Conservation (phyloP, 2,329 filamentous ascomycete species). For the Achaetomium macrosporum region DNA sequence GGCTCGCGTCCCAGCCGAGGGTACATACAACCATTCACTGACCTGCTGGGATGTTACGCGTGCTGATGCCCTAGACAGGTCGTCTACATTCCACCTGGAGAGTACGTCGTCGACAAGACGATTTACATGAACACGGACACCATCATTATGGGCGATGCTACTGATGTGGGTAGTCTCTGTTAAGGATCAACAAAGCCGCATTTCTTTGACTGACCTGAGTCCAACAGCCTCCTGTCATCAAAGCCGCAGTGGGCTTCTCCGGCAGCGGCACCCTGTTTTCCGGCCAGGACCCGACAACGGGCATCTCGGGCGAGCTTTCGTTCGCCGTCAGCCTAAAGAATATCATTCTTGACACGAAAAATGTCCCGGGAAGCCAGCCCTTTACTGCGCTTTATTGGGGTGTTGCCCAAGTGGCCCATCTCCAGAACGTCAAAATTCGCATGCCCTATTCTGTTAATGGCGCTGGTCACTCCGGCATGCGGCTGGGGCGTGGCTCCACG, state of each 20-base stretch:
- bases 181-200: not conserved
- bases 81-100: constrained; percentile 40
- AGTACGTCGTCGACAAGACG: constrained; percentile 35
- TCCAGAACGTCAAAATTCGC: constrained; percentile 39
- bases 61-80: constrained; percentile 24
- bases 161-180: constrained; percentile 28
- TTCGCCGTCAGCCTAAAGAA: constrained; percentile 41
- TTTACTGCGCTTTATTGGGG: constrained; percentile 41
- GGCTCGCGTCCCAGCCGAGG: constrained; percentile 39
- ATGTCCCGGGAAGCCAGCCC: constrained; percentile 29
- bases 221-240: constrained; percentile 36
- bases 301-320: constrained; percentile 33
- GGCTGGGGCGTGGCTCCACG: constrained; percentile 37
- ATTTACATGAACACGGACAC: constrained; percentile 40
- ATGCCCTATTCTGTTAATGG: constrained; percentile 34
- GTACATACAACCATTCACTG: constrained; percentile 22
- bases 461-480: constrained; percentile 38
- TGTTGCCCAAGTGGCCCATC: constrained; percentile 38
- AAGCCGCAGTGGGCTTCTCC: constrained; percentile 34
- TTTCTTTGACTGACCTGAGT: not conserved
- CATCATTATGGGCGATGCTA: constrained; percentile 42
- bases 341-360: constrained; percentile 38
- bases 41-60: not conserved
- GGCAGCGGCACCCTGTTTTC: constrained; percentile 30
- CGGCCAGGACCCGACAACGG: constrained; percentile 34